Base-by-base conservation (phyloP, 768 basidiomycete genomes). In the Lentinula sp. region DNA sequence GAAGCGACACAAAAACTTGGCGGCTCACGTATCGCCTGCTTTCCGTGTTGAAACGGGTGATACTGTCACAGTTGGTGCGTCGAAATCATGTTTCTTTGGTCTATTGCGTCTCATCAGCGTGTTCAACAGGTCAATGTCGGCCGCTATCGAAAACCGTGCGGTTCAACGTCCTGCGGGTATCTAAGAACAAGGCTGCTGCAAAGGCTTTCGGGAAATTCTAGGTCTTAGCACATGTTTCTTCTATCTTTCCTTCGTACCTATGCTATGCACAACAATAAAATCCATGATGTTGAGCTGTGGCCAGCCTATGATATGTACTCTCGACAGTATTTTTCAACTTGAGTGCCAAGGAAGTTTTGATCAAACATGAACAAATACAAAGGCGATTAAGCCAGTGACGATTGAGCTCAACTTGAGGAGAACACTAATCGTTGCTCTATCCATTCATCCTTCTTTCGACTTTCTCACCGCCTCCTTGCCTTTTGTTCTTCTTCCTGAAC, bases 121-220 rank as follows among this genome's bases (percentile, higher is more conserved):
- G 1, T 6, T 45, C 49, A 62, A 49, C 68, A 94, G 94, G 95
- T 39, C 97, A 99, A 86, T 99, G 97, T 83, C 90, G 97, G 73
- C 97, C 97, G 68, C 78, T 98, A 70, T 98, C 97, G 63, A 99
- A 99, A 80, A 98, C 96, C 37, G 93, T 98, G 70, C 92, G 97
- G 55, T 99, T 99, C 89, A 99, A 99, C 79, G 97, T 99, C 62
- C 77, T 98, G 73, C 90, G 95, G 70, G 96, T 99, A 75, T 74
- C 86, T 66, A 93, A 90, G 87, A 95, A 79, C 86, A 95, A 95
- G 85, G 93, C 93, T 10, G 73, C 93, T 37, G 76, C 85, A 62
- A 97, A 96, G 83, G 80, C 90, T 56, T 98, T 98, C 81, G 85
- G 86, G 79, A 98, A 98, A 86, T 98, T 98, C 82, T 94, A 73